These are phyloP conservation scores for Adiantum capillusveneris DNA, from an alignment of 75 land plant genomes.

Conservation along the genomic window DNA sequence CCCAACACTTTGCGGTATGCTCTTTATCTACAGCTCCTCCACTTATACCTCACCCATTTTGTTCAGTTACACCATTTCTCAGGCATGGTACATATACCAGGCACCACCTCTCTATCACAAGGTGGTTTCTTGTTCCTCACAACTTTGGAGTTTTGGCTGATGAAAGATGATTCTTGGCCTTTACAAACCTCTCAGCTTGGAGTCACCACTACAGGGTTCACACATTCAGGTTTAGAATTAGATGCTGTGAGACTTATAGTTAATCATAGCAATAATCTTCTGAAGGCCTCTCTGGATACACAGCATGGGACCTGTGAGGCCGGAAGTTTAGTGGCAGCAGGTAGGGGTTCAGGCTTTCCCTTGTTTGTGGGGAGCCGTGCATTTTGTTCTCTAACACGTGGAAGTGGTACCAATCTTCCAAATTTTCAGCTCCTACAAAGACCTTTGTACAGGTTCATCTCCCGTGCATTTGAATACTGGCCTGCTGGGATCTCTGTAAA, in stretches of 20 bases:
- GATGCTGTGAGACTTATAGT: slow-evolving; percentile 55
- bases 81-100: slow-evolving; percentile 1
- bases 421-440: slow-evolving; percentile 39
- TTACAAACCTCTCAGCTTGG: slow-evolving; percentile 34
- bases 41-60: slow-evolving; percentile 56
- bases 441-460: slow-evolving; percentile 71
- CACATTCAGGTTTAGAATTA: slow-evolving; percentile 38
- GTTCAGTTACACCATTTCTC: slow-evolving; percentile 8
- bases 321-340: no score
- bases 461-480: slow-evolving; percentile 63
- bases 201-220: slow-evolving; percentile 17
- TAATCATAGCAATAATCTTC: slow-evolving; percentile 45
- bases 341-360: slow-evolving; percentile 10
- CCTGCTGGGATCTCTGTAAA: slow-evolving; percentile 63
- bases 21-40: slow-evolving; percentile 53
- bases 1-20: slow-evolving; percentile 26
- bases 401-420: slow-evolving; percentile 26
- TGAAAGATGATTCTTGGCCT: slow-evolving; percentile 82
- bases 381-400: slow-evolving; percentile 9
- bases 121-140: slow-evolving; percentile 58
- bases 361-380: slow-evolving; percentile 20
- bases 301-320: slow-evolving; percentile 4
- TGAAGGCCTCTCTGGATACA: background rate
- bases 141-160: slow-evolving; percentile 73
- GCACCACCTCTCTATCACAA: slow-evolving; percentile 9